Percentiles rank a stretch among this genome's conserved stretches.
Conservation (phyloP, 1,139 yeast species). For the Debaryomyces sp. region DNA sequence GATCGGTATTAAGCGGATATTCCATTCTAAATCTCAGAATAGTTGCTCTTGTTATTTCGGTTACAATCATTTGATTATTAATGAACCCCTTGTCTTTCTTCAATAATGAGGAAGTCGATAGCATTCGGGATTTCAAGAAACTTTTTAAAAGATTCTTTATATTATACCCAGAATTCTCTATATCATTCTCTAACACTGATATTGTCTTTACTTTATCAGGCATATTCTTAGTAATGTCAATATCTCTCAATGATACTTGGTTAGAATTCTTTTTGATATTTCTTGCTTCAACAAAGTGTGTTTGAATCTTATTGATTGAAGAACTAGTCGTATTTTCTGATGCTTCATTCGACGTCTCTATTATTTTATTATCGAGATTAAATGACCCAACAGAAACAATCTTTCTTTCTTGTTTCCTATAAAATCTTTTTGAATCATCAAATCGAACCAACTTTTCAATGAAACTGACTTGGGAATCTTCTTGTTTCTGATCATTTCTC, state of each 20-base stretch:
- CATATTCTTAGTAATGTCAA: constrained; percentile 11
- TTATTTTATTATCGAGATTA: background rate
- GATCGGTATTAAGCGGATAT: constrained; percentile 11
- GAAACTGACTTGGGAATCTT: constrained; percentile 18
- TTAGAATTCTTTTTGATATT: background rate
- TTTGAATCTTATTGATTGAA: constrained; percentile 4
- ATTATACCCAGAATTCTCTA: constrained; percentile 14
- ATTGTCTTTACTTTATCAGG: constrained; percentile 12
- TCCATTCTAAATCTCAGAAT: constrained; percentile 10
- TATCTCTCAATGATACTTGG: constrained; percentile 8
- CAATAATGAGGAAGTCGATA: background rate
- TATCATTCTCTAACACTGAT: constrained; percentile 15
- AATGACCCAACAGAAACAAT: constrained; percentile 8
- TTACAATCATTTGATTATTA: background rate
- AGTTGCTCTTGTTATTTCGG: constrained; percentile 1
- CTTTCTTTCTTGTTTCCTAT: constrained; percentile 18
- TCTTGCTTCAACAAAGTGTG: constrained; percentile 11
- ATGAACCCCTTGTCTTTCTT: background rate
- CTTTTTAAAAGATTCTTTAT: constrained; percentile 20
- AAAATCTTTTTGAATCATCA: constrained; percentile 15
- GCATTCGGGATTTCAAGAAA: constrained; percentile 15
- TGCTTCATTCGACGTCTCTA: background rate
- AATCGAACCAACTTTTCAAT: constrained; percentile 24
- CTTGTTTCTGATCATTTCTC: constrained; percentile 10
- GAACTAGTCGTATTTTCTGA: background rate